Conservation (phyloP, 495 filamentous ascomycete species). For the Daldinia decipiens region DNA sequence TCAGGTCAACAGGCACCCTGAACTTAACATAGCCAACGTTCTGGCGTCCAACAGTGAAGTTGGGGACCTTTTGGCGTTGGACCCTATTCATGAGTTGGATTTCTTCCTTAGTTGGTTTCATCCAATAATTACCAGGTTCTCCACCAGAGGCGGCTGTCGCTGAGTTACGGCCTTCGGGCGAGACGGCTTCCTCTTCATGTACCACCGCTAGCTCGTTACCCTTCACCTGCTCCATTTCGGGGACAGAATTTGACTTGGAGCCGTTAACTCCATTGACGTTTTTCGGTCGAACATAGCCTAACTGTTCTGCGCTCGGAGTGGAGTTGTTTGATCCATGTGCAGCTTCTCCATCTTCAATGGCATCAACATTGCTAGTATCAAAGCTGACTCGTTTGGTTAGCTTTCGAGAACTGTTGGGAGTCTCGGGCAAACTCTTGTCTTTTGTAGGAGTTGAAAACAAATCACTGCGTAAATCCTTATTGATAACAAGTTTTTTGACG, state of each 20-base stretch:
- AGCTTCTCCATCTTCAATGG: slow-evolving; percentile 53
- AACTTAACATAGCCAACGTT: slow-evolving; percentile 83
- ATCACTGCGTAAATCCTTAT: slow-evolving; percentile 83
- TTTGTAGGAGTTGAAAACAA: slow-evolving; percentile 70
- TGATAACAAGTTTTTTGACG: slow-evolving; percentile 90
- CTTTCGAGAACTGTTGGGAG: slow-evolving; percentile 64
- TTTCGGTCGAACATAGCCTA: slow-evolving; percentile 71
- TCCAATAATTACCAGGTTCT: slow-evolving; percentile 82
- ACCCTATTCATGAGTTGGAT: slow-evolving; percentile 77
- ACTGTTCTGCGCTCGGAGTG: slow-evolving; percentile 67
- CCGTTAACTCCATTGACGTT: slow-evolving; percentile 63
- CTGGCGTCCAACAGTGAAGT: slow-evolving; percentile 83
- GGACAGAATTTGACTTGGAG: slow-evolving; percentile 55
- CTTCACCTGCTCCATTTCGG: slow-evolving; percentile 77
- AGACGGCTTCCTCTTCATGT: slow-evolving; percentile 69
- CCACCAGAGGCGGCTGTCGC: slow-evolving; percentile 58
- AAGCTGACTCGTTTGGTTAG: slow-evolving; percentile 92
- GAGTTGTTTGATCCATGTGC: slow-evolving; percentile 57
- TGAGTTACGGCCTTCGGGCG: slow-evolving; percentile 43
- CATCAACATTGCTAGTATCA: slow-evolving; percentile 66
- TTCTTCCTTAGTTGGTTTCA: slow-evolving; percentile 75
- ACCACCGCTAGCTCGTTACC: slow-evolving; percentile 83
- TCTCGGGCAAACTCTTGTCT: slow-evolving; percentile 53
- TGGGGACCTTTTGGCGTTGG: slow-evolving; percentile 73
- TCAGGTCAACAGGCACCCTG: slow-evolving; percentile 83